Percentiles rank a stretch among this genome's conserved stretches.
Conservation (phyloP, 257 asterid species). For the Capsicum rhomboideum region DNA sequence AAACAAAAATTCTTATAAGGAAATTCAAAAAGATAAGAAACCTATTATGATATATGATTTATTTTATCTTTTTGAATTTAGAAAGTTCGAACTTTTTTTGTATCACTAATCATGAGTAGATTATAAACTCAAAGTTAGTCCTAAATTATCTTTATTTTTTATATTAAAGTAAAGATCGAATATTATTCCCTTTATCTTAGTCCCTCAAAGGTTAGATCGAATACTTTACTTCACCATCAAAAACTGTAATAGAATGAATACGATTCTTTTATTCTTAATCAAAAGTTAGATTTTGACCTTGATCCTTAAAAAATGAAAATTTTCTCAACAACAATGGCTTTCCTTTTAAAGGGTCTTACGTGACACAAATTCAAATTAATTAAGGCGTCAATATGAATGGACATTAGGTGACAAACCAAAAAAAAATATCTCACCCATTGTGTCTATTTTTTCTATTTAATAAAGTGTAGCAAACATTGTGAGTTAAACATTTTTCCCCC, state of each 20-base stretch:
- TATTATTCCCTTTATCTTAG: not conserved
- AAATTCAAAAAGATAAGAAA: not conserved
- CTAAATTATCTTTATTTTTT: not conserved
- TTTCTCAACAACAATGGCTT: not conserved
- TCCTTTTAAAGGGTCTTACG: not conserved
- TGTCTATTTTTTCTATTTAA: not conserved
- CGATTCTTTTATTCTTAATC: not conserved
- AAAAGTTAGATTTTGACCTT: not conserved
- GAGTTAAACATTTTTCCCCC: not conserved
- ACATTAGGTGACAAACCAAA: rapidly evolving
- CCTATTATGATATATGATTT: not conserved
- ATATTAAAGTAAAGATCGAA: not conserved
- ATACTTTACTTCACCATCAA: not conserved
- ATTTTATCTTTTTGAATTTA: not conserved
- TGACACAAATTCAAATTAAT: not conserved
- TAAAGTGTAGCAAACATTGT: not conserved
- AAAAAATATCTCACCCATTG: not conserved
- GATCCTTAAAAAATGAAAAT: no score
- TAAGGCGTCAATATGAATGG: rapidly evolving
- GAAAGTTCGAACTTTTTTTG: not conserved
- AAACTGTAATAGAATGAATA: not conserved
- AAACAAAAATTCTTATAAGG: no score
- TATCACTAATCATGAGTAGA: not conserved
- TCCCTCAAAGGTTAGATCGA: not conserved
- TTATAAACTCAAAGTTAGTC: not conserved